A percentile compares a stretch with the other conserved stretches of the same genome.
These are phyloP conservation scores for Haplographium delicatum DNA, from an alignment of 495 filamentous ascomycete genomes.

Conservation along the genomic window DNA sequence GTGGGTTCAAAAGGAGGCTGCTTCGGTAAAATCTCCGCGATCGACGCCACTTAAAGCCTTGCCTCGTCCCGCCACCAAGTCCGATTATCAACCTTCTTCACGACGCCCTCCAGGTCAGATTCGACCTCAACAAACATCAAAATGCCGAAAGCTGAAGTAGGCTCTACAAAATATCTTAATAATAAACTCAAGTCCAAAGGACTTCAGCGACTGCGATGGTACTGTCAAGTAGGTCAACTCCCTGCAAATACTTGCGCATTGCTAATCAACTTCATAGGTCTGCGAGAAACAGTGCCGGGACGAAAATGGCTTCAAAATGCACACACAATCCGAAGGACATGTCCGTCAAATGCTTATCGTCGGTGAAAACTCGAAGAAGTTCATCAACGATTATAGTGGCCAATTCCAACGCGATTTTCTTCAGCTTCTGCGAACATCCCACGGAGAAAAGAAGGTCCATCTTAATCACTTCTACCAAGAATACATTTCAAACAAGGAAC, in stretches of 20 bases:
- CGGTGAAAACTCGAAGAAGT: constrained; percentile 74
- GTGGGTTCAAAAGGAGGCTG: no score
- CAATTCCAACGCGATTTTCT: constrained; percentile 82
- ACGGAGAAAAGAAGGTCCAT: constrained; percentile 80
- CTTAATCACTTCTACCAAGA: constrained; percentile 93
- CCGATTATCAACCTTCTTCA: no score
- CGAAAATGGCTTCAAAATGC: constrained; percentile 73
- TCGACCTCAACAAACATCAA: constrained; percentile 29
- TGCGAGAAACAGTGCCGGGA: constrained; percentile 59
- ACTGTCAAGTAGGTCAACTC: constrained; percentile 71
- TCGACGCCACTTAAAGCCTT: no score
- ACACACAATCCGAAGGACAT: constrained; percentile 75
- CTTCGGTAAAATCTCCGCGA: no score
- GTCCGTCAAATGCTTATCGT: constrained; percentile 81
- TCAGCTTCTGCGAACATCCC: constrained; percentile 63
- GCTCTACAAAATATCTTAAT: constrained; percentile 74
- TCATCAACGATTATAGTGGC: constrained; percentile 68
- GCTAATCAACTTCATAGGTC: constrained; percentile 22
- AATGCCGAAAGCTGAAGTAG: constrained; percentile 94
- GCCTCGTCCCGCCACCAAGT: no score
- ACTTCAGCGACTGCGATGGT: constrained; percentile 80
- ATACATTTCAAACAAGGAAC: constrained; percentile 73
- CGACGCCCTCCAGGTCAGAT: no score
- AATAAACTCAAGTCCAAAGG: constrained; percentile 92
- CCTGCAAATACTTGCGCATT: not conserved